Base-by-base conservation (phyloP, 495 filamentous ascomycete genomes). In the Tetracladium setigerum region DNA sequence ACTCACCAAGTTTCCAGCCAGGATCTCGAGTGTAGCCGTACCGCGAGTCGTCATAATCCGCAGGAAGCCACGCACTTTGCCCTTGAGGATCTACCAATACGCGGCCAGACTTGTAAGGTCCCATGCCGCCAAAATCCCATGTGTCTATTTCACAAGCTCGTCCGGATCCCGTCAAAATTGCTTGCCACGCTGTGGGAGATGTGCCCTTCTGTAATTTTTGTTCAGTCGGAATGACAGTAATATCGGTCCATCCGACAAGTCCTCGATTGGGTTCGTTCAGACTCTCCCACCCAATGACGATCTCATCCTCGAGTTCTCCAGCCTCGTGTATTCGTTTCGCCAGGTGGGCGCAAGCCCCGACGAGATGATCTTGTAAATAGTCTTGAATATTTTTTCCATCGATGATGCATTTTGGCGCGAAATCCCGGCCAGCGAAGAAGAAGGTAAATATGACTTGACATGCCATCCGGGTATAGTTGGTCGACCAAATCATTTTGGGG, bases 401-500 rank as follows among this genome's bases (percentile, higher is more conserved):
- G 41, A 98, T 90, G 44, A 96, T 84, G 49, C 91, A 95, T 54
- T 95, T 95, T 7, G 94, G 94, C 8, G 94, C 87, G 70, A 95
- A 98, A 55, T 91, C 87, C 41, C 74, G 74, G n/a, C 92, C 92
- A 8, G 72, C 94, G 65, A 90, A 97, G 67, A 96, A 98, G 30
- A 95, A 64, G 0, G 92, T 95, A 59, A 95, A 97, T 56, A 97
- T 90, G 37, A 87, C 87, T 52, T 87, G 86, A 43, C 87, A 87
- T 5, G 83, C 89, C 19, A 95, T 71, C 34, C 94, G 82, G 38
- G 79, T 84, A 58, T 98, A 98, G 58, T 98, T 97, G 17, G 92
- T 98, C 38, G 90, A 87, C 92, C 92, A 98, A 16, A 95, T 89
- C 92, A 98, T 98, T 66, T 97, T 97, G 3, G 92, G 94, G 59